These are phyloP conservation scores for Ogataea wickerhamii DNA, from an alignment of 805 yeast species.

Conservation along the genomic window DNA sequence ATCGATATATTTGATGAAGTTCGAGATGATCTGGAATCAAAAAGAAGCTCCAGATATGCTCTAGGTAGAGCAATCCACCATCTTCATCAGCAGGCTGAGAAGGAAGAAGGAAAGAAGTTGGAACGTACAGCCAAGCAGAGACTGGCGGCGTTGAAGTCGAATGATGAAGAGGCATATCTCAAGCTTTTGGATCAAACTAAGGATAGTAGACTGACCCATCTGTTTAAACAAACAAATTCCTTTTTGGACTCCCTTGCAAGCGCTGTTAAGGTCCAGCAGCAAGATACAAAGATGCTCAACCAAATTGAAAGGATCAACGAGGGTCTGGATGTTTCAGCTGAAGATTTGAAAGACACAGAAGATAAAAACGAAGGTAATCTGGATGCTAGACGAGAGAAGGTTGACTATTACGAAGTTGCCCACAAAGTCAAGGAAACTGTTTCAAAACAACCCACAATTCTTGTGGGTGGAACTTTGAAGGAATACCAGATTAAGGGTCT, in stretches of 20 bases:
- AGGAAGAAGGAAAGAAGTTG: conserved; percentile 69
- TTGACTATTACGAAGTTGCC: conserved; percentile 80
- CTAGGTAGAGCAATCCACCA: conserved; percentile 38
- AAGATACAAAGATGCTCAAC: conserved; percentile 39
- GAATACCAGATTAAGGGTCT: conserved; percentile 69
- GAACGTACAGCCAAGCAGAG: conserved; percentile 85
- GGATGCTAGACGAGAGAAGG: conserved; percentile 59
- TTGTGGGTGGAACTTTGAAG: conserved; percentile 75
- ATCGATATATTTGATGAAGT: conserved; percentile 32
- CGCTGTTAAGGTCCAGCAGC: conserved; percentile 76
- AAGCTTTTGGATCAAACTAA: conserved; percentile 81
- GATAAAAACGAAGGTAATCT: conserved; percentile 27
- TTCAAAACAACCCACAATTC: conserved; percentile 59
- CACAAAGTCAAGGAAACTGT: conserved; percentile 69
- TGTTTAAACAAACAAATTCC: conserved; percentile 72
- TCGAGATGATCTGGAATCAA: conserved; percentile 30
- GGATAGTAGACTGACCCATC: conserved; percentile 82
- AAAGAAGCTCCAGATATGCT: conserved; percentile 26
- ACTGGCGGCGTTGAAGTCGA: conserved; percentile 80
- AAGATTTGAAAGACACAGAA: conserved; percentile 5
- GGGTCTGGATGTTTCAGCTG: conserved; percentile 7
- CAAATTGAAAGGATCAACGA: conserved; percentile 28
- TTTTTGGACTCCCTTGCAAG: conserved; percentile 76
- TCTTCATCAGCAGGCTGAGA: conserved; percentile 58
- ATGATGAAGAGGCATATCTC: conserved; percentile 85